These are phyloP conservation scores for Alternaria incomplexa DNA, from an alignment of 2,329 filamentous ascomycete genomes.

Conservation along the genomic window DNA sequence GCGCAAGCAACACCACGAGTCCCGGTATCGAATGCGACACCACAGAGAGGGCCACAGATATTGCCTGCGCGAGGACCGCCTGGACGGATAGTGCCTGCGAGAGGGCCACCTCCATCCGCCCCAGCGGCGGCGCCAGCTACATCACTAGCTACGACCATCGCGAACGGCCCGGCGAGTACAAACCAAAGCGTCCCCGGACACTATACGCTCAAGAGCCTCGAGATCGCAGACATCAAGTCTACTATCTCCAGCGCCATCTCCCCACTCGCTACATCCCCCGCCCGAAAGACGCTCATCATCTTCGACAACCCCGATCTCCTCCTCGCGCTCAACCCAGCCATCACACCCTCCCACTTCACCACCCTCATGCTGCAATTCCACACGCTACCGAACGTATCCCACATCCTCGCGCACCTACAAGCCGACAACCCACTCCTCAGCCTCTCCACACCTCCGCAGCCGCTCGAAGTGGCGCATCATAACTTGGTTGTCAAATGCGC, in stretches of 20 bases:
- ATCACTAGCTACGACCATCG: background rate
- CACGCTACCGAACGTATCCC: constrained; percentile 62
- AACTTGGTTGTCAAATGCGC: constrained; percentile 72
- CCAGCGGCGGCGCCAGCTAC: background rate
- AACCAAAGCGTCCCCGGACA: constrained; percentile 10
- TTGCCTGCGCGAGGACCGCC: constrained; percentile 27
- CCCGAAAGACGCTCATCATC: constrained; percentile 48
- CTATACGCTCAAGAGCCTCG: constrained; percentile 34
- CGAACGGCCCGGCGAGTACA: background rate
- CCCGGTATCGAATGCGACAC: background rate
- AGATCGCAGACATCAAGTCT: constrained; percentile 30
- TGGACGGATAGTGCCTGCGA: constrained; percentile 21
- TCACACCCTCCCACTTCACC: constrained; percentile 26
- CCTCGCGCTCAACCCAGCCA: constrained; percentile 44
- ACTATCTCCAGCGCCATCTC: constrained; percentile 37
- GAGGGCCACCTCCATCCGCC: constrained; percentile 14
- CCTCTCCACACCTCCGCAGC: constrained; percentile 56
- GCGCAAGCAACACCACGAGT: background rate
- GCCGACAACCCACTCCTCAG: constrained; percentile 75
- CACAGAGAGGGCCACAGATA: constrained; percentile 4
- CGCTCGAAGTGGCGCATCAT: constrained; percentile 31
- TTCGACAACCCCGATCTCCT: constrained; percentile 54
- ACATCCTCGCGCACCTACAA: constrained; percentile 70
- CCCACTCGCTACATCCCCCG: constrained; percentile 15
- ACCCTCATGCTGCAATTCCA: constrained; percentile 38